These are phyloP conservation scores for Oidiodendron maius DNA, from an alignment of 495 filamentous ascomycete species.

Conservation along the genomic window DNA sequence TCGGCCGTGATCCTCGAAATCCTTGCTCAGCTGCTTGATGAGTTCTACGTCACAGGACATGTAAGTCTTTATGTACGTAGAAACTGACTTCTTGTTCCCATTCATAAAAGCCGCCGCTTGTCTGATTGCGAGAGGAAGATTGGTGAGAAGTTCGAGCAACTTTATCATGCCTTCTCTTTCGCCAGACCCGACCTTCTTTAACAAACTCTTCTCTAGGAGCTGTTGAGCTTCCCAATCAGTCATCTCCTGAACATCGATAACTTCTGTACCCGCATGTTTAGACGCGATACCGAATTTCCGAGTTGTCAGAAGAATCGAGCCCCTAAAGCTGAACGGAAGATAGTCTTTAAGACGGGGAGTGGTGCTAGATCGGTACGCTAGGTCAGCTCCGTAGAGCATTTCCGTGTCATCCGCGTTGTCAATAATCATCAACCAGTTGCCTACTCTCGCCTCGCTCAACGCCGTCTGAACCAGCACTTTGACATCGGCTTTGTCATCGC, in stretches of 20 bases:
- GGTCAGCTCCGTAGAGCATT: constrained; percentile 12
- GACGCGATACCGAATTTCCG: constrained; percentile 2
- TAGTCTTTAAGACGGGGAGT: constrained; percentile 17
- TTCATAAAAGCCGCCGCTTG: constrained; percentile 32
- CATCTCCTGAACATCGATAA: constrained; percentile 26
- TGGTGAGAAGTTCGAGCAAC: constrained; percentile 22
- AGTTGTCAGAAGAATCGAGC: constrained; percentile 31
- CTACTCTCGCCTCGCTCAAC: constrained; percentile 11
- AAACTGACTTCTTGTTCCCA: neutral
- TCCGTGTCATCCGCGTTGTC: constrained; percentile 30
- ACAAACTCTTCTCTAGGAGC: constrained; percentile 14
- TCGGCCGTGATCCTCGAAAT: constrained; percentile 41
- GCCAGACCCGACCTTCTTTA: neutral
- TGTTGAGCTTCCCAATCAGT: constrained; percentile 17
- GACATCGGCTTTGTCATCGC: constrained; percentile 16
- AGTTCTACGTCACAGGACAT: constrained; percentile 18
- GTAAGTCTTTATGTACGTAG: neutral
- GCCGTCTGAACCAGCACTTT: constrained; percentile 15
- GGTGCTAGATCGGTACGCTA: neutral
- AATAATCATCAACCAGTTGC: constrained; percentile 28
- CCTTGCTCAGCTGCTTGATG: constrained; percentile 37
- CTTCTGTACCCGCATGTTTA: constrained; percentile 10
- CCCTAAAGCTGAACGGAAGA: constrained; percentile 27
- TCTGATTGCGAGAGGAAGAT: constrained; percentile 35
- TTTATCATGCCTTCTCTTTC: constrained; percentile 2